Evolutionary conservation across 2,329 filamentous ascomycete genomes (phyloP).

Genomic region (Venturia nashicola): DNA sequence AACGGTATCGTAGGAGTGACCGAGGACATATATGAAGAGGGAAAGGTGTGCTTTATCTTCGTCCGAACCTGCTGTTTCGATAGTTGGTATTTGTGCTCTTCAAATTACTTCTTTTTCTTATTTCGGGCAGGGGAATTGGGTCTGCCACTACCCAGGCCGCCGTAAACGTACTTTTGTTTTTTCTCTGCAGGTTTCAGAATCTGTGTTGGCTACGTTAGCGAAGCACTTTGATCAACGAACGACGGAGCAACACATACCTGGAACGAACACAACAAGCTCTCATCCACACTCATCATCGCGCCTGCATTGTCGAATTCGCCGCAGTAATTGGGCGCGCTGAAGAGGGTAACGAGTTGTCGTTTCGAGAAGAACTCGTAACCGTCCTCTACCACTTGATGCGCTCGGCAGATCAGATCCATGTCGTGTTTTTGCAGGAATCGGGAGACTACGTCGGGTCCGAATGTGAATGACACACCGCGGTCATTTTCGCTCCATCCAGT

Average conservation of each 20-base stretch:
- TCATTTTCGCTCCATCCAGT: slow-evolving; percentile 99
- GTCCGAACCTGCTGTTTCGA: slow-evolving; percentile 18
- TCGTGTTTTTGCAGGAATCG: slow-evolving; percentile 98
- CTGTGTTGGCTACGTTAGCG: slow-evolving; percentile 31
- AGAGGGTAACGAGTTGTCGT: slow-evolving; percentile 90
- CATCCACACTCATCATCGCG: slow-evolving; percentile 99
- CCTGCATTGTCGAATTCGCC: slow-evolving; percentile 99
- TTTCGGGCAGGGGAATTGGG: slow-evolving; percentile 58
- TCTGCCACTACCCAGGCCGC: slow-evolving; percentile 57
- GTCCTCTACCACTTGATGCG: slow-evolving; percentile 97
- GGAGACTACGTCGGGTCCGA: slow-evolving; percentile 92
- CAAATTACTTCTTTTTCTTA: slow-evolving; percentile 12
- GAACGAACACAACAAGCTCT: slow-evolving; percentile 97
- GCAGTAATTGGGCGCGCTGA: slow-evolving; percentile 98
- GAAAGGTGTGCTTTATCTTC: slow-evolving; percentile 11
- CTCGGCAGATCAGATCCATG: slow-evolving; percentile 98
- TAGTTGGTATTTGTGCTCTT: slow-evolving; percentile 41
- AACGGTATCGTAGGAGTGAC: background rate
- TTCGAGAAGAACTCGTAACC: slow-evolving; percentile 99
- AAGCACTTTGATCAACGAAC: background rate
- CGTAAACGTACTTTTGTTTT: slow-evolving; percentile 99
- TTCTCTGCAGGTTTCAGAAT: slow-evolving; percentile 99
- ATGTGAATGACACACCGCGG: slow-evolving; percentile 95
- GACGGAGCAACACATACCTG: slow-evolving; percentile 47
- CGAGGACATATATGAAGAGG: slow-evolving; percentile 4